phyloP scores from a whole-genome alignment of 179 eudicot species.

The Spinacia oleracea region DNA sequence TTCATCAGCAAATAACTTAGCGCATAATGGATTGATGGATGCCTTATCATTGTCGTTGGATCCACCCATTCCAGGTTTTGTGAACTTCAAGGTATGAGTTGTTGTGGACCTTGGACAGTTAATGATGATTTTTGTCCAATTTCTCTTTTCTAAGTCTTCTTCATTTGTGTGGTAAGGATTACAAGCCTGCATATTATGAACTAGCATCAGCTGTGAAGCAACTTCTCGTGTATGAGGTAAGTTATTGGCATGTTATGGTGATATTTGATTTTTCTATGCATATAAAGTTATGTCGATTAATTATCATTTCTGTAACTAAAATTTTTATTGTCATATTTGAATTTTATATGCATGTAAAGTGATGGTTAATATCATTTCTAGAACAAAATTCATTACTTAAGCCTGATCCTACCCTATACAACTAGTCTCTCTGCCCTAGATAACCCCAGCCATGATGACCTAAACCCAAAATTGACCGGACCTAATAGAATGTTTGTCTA shows the following conservation, averaged over 20 bases:
- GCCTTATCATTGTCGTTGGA: slow-evolving; percentile 62
- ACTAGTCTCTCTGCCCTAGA: too few relatives aligned
- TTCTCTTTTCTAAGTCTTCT: slow-evolving; percentile 8
- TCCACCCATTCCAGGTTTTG: slow-evolving; percentile 67
- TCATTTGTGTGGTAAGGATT: slow-evolving; percentile 47
- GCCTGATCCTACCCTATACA: too few relatives aligned
- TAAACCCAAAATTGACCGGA: neutral
- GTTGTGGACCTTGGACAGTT: slow-evolving; percentile 8
- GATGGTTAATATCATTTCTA: too few relatives aligned
- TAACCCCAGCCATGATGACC: too few relatives aligned
- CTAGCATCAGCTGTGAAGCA: slow-evolving; percentile 82
- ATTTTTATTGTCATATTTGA: too few relatives aligned
- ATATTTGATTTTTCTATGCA: slow-evolving; percentile 13
- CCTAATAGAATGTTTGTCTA: neutral
- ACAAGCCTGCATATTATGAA: slow-evolving; percentile 54
- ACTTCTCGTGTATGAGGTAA: slow-evolving; percentile 88
- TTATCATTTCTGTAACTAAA: neutral
- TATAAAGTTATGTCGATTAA: neutral
- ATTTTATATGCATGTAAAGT: too few relatives aligned
- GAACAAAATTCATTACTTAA: too few relatives aligned
- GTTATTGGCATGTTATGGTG: slow-evolving; percentile 12
- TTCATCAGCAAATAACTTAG: slow-evolving; percentile 34
- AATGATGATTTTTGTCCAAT: slow-evolving; percentile 8
- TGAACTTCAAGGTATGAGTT: slow-evolving; percentile 66
- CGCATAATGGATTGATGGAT: slow-evolving; percentile 48